These are phyloP conservation scores for Pyrus hybrid DNA, from an alignment of 331 rosid genomes.

Conservation along the genomic window DNA sequence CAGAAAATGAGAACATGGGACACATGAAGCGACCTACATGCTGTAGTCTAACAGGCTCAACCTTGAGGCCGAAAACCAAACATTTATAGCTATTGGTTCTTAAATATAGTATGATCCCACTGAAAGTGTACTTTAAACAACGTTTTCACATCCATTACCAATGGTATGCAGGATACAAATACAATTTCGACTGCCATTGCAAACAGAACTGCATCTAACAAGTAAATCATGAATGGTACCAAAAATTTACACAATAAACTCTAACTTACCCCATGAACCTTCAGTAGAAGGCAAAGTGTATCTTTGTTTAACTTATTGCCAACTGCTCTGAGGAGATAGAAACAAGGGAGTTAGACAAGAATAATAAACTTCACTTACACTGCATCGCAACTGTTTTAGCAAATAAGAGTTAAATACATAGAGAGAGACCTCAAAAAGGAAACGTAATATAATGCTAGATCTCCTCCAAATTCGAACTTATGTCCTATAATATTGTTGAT, in stretches of 20 bases:
- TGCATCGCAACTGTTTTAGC: neutral
- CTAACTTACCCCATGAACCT: constrained; percentile 65
- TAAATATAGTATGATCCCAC: neutral
- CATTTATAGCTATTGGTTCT: neutral
- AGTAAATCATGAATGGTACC: neutral
- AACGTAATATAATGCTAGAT: constrained; percentile 63
- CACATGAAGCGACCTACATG: neutral
- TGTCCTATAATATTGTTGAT: constrained; percentile 61
- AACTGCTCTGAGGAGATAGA: constrained; percentile 55
- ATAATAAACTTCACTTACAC: neutral
- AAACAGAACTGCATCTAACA: neutral
- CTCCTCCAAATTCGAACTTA: constrained; percentile 58
- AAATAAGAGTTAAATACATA: neutral
- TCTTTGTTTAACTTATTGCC: constrained; percentile 59
- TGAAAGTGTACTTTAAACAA: neutral
- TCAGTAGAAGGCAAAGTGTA: constrained; percentile 77
- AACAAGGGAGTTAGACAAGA: constrained; percentile 5
- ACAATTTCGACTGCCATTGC: no score
- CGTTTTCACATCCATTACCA: neutral
- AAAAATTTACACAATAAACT: neutral
- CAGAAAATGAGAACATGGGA: neutral
- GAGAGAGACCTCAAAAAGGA: constrained; percentile 66
- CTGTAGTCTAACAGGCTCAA: neutral
- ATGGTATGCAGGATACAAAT: neutral
- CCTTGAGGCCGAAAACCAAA: neutral